These are phyloP conservation scores for Porcisia deanei DNA, from an alignment of 208 protist species.

Conservation along the genomic window DNA sequence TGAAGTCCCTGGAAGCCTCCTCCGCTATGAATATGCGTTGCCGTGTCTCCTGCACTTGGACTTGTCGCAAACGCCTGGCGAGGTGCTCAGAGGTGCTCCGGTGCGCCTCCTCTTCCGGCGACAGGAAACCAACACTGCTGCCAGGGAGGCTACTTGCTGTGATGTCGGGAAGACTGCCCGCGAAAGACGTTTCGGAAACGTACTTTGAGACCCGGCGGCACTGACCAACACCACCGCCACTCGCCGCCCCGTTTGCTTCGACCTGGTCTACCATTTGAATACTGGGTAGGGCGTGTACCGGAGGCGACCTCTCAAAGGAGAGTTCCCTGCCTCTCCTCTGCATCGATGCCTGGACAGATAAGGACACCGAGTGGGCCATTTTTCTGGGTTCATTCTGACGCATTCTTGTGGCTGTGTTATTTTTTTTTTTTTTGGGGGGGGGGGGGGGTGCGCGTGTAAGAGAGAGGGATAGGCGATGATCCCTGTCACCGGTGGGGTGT, in stretches of 20 bases:
- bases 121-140: background rate
- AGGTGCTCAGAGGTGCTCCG: conserved; percentile 15
- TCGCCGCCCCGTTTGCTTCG: no score
- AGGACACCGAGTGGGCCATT: background rate
- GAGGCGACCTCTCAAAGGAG: background rate
- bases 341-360: no score
- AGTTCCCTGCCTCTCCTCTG: background rate
- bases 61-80: conserved; percentile 18
- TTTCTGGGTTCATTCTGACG: background rate
- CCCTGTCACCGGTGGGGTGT: no score
- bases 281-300: background rate
- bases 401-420: background rate
- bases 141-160: background rate
- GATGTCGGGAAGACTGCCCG: conserved; percentile 7
- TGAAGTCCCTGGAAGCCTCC: conserved; percentile 18
- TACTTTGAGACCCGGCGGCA: background rate
- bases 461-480: background rate
- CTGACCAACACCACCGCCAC: background rate
- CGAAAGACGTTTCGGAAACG: background rate
- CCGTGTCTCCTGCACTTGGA: conserved; percentile 25
- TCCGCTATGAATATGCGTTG: conserved; percentile 21
- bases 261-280: background rate
- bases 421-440: no score
- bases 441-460: background rate
- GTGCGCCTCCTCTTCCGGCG: conserved; percentile 5